Evolutionary conservation across 208 protist genomes (phyloP).

Genomic region (Acanthamoeba culbertsoni): DNA sequence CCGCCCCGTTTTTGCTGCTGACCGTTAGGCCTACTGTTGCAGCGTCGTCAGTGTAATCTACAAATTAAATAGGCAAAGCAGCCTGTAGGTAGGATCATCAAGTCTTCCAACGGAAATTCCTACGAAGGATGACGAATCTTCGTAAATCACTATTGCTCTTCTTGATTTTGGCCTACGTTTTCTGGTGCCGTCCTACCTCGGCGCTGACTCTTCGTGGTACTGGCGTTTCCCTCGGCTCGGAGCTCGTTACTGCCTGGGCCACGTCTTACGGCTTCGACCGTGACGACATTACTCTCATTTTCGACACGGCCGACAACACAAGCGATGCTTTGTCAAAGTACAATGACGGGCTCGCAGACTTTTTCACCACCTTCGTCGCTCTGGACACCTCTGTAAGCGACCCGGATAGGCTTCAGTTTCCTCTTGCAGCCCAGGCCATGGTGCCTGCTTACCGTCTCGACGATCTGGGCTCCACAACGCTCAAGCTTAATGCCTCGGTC

Average conservation of each 20-base stretch:
- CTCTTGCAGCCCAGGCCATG: neutral
- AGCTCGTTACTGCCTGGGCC: constrained; percentile 3
- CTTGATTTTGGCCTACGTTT: neutral
- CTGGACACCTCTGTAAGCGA: neutral
- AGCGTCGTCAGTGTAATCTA: too few relatives aligned
- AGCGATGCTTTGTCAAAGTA: neutral
- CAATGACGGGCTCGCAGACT: neutral
- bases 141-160: neutral
- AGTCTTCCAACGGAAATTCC: neutral
- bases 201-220: neutral
- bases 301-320: neutral
- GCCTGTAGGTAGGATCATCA: neutral
- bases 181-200: neutral
- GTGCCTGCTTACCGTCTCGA: neutral
- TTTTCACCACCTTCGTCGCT: neutral
- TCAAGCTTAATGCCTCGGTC: neutral
- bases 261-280: constrained; percentile 7
- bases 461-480: neutral
- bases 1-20: too few relatives aligned
- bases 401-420: neutral
- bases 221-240: neutral
- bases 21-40: too few relatives aligned
- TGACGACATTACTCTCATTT: neutral
- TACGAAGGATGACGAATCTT: neutral
- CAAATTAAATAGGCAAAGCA: too few relatives aligned